These are phyloP conservation scores for Echeveria elegans DNA, from an alignment of 164 flowering plant species.

Conservation along the genomic window DNA sequence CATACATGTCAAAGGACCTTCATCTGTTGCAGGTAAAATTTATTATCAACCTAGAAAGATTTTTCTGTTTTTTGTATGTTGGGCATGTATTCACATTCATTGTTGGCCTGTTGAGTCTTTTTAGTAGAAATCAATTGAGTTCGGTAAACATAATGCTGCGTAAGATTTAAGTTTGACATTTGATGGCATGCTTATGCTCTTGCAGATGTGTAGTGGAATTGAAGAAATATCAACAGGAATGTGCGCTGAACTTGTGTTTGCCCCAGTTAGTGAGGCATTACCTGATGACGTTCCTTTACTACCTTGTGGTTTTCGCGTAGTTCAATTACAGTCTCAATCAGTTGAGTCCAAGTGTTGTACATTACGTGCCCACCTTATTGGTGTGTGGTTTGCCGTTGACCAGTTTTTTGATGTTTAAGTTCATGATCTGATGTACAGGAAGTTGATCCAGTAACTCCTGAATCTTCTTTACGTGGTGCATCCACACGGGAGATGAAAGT, in stretches of 20 bases:
- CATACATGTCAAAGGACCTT: constrained; percentile 64
- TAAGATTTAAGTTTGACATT: not conserved
- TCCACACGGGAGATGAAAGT: constrained; percentile 38
- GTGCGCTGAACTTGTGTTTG: constrained; percentile 85
- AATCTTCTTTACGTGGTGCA: constrained; percentile 30
- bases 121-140: not conserved
- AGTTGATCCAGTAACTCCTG: constrained; percentile 46
- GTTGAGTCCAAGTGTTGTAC: constrained; percentile 34
- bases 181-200: not conserved
- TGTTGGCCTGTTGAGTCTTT: not conserved
- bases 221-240: constrained; percentile 88
- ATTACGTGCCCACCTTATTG: not conserved
- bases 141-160: not conserved
- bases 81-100: not conserved
- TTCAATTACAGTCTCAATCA: constrained; percentile 69
- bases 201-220: constrained; percentile 74
- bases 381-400: not conserved
- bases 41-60: not conserved
- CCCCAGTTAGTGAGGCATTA: constrained; percentile 92
- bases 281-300: constrained; percentile 84
- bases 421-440: constrained; percentile 42
- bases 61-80: not conserved
- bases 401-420: not conserved
- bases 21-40: constrained; percentile 85
- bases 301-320: constrained; percentile 88